Conservation (phyloP, 176 grass and related monocot genomes). For the Zoysia japonica region DNA sequence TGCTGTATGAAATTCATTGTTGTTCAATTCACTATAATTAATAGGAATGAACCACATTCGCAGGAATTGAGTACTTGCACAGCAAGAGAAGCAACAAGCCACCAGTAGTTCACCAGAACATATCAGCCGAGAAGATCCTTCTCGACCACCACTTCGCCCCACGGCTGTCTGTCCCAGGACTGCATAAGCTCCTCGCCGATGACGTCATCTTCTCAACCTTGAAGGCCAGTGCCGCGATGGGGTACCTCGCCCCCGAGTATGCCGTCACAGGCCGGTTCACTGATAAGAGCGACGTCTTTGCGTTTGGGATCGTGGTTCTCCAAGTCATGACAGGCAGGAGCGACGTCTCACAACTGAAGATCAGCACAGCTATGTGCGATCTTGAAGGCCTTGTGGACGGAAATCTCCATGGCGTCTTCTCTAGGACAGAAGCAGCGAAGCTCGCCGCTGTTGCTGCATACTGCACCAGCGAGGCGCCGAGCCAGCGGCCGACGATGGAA, state of each 20-base stretch:
- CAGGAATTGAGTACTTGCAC: constrained; percentile 91
- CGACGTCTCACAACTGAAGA: constrained; percentile 52
- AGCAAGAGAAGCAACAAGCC: constrained; percentile 65
- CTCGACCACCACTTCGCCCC: constrained; percentile 72
- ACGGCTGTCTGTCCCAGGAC: constrained; percentile 53
- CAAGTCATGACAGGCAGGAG: constrained; percentile 77
- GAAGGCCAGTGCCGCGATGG: constrained; percentile 89
- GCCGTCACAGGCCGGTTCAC: constrained; percentile 76
- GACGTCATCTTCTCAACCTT: constrained; percentile 87
- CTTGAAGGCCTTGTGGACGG: constrained; percentile 58
- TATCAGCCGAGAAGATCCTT: constrained; percentile 86
- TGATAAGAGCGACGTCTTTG: constrained; percentile 89
- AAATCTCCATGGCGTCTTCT: constrained; percentile 52
- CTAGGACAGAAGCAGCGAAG: constrained; percentile 59
- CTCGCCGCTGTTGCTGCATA: constrained; percentile 45
- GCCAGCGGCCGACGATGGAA: constrained; percentile 70
- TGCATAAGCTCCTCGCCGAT: constrained; percentile 87
- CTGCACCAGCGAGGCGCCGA: constrained; percentile 59
- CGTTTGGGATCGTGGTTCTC: constrained; percentile 74
- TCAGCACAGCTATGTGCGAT: constrained; percentile 13
- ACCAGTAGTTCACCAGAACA: constrained; percentile 83
- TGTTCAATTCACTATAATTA: neutral
- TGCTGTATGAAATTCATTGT: neutral
- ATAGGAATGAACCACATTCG: neutral
- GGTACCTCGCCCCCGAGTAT: constrained; percentile 84